phyloP scores from a whole-genome alignment of 2,329 filamentous ascomycete species.

The Trichoderma aggressivum region DNA sequence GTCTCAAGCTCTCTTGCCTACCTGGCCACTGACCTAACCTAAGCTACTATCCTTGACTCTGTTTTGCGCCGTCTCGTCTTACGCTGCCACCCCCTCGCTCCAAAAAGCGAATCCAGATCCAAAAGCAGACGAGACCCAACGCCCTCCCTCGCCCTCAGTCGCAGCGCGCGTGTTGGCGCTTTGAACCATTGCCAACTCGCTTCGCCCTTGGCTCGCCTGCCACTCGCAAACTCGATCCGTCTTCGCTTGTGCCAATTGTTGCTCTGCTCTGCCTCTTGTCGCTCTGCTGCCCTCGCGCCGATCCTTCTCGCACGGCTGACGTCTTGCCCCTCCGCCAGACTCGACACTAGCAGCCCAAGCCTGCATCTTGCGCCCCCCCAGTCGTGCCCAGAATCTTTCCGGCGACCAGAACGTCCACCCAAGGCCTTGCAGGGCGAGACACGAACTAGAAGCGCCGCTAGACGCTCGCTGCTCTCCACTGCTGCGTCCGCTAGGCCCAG shows the following conservation, averaged over 20 bases:
- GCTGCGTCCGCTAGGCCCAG: conserved; percentile 11
- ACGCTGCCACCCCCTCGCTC: background rate
- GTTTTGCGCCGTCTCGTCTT: background rate
- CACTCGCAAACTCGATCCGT: background rate
- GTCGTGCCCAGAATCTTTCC: conserved; percentile 16
- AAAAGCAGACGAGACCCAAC: background rate
- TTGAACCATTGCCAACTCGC: background rate
- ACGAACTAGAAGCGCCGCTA: conserved; percentile 17
- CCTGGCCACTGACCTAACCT: background rate
- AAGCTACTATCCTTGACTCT: background rate
- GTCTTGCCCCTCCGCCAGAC: conserved; percentile 16
- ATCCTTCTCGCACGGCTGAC: conserved; percentile 19
- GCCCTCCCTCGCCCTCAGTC: background rate
- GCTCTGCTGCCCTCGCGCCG: conserved; percentile 1
- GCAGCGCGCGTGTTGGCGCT: background rate
- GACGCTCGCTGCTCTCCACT: conserved; percentile 14
- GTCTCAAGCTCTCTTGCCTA: background rate
- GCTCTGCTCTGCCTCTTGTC: background rate
- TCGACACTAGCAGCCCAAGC: conserved; percentile 8
- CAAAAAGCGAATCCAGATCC: background rate
- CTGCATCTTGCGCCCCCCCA: conserved; percentile 13
- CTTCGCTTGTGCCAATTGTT: background rate
- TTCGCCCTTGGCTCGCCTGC: background rate
- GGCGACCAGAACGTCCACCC: background rate
- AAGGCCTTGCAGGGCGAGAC: conserved; percentile 13